Evolutionary conservation across 805 yeast genomes (phyloP), one percentile per base, ranked within the genome.

Genomic region (Candida sithepensis): DNA sequence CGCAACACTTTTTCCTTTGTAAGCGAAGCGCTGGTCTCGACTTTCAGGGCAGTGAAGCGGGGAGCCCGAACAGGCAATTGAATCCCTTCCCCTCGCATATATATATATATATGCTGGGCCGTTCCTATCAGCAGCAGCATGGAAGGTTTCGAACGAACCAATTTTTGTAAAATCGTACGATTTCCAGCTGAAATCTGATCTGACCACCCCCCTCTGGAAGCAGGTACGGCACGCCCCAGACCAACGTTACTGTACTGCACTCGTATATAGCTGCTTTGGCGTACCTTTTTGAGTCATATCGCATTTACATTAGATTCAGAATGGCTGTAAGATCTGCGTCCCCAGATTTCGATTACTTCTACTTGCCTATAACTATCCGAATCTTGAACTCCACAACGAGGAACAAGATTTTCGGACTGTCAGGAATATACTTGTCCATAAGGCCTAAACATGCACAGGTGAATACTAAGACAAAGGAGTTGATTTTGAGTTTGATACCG

Each of bases 371-470:
- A 18, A 50, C 57, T 2, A 42, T 56, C 14, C 43, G 53, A 28
- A 43, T 54, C 1, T 16, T 50, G 10, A 54, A 49, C 42, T 42
- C 54, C 1, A 14, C 45, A 2, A 46, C 56, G 9, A 41, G 48
- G 26, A 41, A 41, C 5, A 50, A 37, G 19, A 28, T 56, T 13
- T 54, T 52, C 47, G 59, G 58, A 10, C 43, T 56, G 10, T 56
- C 59, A 6, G 59, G 59, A 2, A 41, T 54, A 3, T 56, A 47
- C 24, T n/a, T 56, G 2, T 38, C 20, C 4, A n/a, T 38, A 20
- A 23, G 18, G 33, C 21, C 42, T 8, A 34, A 26, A 26, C 10
- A 26, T 26, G 8, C 12, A 12, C 14, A 28, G 9, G 33, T 16
- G 12, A 32, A 22, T 18, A 19, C 3, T 3, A 37, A 26, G 12